These are phyloP conservation scores for Fusarium pininemorale DNA, from an alignment of 2,329 filamentous ascomycete genomes.

Conservation along the genomic window DNA sequence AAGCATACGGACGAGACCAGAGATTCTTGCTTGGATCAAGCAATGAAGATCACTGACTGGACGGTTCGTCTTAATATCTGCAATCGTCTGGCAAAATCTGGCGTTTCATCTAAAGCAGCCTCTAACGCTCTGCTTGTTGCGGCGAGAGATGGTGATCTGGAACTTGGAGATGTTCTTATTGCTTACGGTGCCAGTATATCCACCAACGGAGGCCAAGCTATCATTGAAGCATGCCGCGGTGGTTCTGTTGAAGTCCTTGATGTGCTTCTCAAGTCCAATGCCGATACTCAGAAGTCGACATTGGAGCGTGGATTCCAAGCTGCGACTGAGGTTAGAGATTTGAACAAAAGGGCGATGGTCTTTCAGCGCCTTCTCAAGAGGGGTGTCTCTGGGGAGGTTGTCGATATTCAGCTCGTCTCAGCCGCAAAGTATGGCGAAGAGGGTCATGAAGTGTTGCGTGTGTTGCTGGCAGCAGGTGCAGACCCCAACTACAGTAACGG, in stretches of 20 bases:
- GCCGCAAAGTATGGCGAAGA: conserved; percentile 61
- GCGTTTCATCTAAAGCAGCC: conserved; percentile 55
- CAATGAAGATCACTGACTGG: conserved; percentile 53
- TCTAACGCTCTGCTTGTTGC: conserved; percentile 62
- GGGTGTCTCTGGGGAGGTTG: conserved; percentile 60
- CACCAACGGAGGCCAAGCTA: conserved; percentile 61
- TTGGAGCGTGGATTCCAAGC: conserved; percentile 64
- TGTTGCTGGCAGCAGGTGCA: conserved; percentile 63
- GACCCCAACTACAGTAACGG: conserved; percentile 64
- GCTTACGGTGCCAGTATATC: conserved; percentile 61
- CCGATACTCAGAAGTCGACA: conserved; percentile 51
- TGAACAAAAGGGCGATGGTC: conserved; percentile 58
- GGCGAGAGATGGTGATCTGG: conserved; percentile 62
- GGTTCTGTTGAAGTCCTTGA: conserved; percentile 60
- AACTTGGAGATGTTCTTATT: conserved; percentile 61
- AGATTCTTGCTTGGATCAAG: conserved; percentile 54
- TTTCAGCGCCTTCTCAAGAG: conserved; percentile 61
- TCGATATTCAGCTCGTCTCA: conserved; percentile 63
- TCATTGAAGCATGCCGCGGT: conserved; percentile 63
- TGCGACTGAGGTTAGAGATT: conserved; percentile 61
- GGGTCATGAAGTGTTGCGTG: conserved; percentile 57
- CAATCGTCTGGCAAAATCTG: conserved; percentile 55
- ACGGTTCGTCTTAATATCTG: conserved; percentile 55
- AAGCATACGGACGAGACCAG: conserved; percentile 51
- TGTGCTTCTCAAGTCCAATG: conserved; percentile 58